A percentile compares a stretch with the other conserved stretches of the same genome.
These are phyloP conservation scores for Rhizopogon vesiculosus DNA, from an alignment of 768 basidiomycete genomes.

Conservation along the genomic window DNA sequence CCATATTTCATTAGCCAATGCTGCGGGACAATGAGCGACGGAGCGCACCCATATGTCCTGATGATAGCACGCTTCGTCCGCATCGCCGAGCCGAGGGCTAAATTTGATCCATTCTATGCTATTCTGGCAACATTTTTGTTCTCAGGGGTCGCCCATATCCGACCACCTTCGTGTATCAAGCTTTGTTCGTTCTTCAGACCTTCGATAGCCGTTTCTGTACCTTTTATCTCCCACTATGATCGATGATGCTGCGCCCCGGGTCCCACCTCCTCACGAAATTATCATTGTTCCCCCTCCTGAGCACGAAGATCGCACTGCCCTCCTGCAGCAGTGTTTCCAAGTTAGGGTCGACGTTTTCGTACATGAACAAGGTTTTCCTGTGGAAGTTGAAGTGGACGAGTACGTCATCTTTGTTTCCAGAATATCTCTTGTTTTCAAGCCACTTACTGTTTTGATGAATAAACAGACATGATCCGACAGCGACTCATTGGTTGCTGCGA, in stretches of 20 bases:
- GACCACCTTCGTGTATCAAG: slow-evolving; percentile 12
- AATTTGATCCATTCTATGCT: slow-evolving; percentile 1
- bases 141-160: slow-evolving; percentile 6
- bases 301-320: slow-evolving; percentile 33
- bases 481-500: slow-evolving; percentile 71
- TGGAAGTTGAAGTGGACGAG: slow-evolving; percentile 76
- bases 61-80: slow-evolving; percentile 5
- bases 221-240: slow-evolving; percentile 9
- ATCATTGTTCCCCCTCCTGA: slow-evolving; percentile 37
- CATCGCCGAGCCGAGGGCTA: slow-evolving; percentile 12
- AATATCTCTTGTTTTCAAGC: neutral
- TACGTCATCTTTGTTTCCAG: slow-evolving; percentile 28
- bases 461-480: slow-evolving; percentile 53
- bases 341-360: slow-evolving; percentile 48
- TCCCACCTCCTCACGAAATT: slow-evolving; percentile 51
- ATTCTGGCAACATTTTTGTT: neutral
- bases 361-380: slow-evolving; percentile 57
- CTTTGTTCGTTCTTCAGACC: neutral
- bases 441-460: neutral
- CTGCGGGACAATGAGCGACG: neutral
- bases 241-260: slow-evolving; percentile 5
- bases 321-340: slow-evolving; percentile 63
- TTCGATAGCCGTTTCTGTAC: neutral
- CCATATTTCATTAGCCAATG: neutral
- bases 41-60: slow-evolving; percentile 1